Conservation (phyloP, 257 asterid genomes). For the Phtheirospermum japonicum region DNA sequence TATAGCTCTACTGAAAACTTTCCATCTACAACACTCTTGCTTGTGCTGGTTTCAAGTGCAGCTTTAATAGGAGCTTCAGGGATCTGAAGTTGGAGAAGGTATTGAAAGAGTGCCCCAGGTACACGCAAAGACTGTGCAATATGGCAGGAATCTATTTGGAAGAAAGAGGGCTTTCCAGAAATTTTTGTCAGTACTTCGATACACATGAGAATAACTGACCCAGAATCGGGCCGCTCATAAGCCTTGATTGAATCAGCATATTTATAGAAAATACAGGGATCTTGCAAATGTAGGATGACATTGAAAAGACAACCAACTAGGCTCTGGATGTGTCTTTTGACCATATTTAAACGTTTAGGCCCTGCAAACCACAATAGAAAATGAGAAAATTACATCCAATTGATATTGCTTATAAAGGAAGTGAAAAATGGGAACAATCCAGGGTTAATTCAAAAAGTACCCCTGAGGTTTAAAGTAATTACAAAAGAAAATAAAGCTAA, state of each 20-base stretch:
- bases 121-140: slow-evolving; percentile 59
- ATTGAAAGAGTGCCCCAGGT: slow-evolving; percentile 77
- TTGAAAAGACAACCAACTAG: slow-evolving; percentile 76
- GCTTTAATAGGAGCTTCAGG: slow-evolving; percentile 30
- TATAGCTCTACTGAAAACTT: slow-evolving; percentile 57
- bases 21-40: slow-evolving; percentile 37
- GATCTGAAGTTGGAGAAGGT: slow-evolving; percentile 50
- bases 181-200: slow-evolving; percentile 65
- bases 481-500: neutral
- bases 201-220: slow-evolving; percentile 70
- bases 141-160: slow-evolving; percentile 56
- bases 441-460: neutral
- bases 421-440: neutral
- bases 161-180: slow-evolving; percentile 57
- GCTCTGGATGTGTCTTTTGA: slow-evolving; percentile 62
- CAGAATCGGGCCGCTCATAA: slow-evolving; percentile 63
- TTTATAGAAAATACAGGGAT: slow-evolving; percentile 53
- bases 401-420: neutral
- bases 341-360: slow-evolving; percentile 49
- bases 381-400: slow-evolving; percentile 15
- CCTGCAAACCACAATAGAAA: slow-evolving; percentile 53
- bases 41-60: slow-evolving; percentile 24
- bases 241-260: slow-evolving; percentile 32
- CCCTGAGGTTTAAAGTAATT: neutral
- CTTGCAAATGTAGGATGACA: slow-evolving; percentile 73